phyloP scores from a whole-genome alignment of 2,329 filamentous ascomycete genomes.

The Alternaria rosae region DNA sequence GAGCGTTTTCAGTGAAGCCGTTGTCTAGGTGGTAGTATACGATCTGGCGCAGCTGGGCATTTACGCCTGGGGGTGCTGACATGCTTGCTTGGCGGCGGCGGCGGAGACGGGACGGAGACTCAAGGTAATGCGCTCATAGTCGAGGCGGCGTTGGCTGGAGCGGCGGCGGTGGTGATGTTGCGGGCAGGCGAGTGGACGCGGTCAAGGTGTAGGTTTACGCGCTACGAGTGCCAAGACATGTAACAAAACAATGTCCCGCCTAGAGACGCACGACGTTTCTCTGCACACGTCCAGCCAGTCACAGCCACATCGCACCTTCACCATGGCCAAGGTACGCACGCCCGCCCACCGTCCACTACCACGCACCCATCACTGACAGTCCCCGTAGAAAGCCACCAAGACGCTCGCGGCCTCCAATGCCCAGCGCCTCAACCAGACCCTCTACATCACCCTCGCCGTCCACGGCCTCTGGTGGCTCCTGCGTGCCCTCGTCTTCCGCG shows the following conservation, averaged over 20 bases:
- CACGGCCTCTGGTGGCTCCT: constrained; percentile 78
- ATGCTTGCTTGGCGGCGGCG: constrained; percentile 48
- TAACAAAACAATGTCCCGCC: constrained; percentile 2
- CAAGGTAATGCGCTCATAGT: constrained; percentile 14
- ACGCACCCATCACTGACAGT: constrained; percentile 31
- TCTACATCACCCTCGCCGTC: constrained; percentile 74
- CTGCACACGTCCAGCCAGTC: background rate
- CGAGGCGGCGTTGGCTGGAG: background rate
- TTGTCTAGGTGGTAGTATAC: constrained; percentile 86
- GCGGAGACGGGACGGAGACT: constrained; percentile 13
- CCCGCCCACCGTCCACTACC: too few species aligned
- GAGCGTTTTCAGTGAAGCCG: constrained; percentile 84
- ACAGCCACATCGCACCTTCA: constrained; percentile 1
- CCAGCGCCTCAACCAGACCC: constrained; percentile 78
- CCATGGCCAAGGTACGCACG: constrained; percentile 13
- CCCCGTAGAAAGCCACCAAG: constrained; percentile 60
- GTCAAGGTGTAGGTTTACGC: constrained; percentile 14
- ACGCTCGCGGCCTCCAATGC: constrained; percentile 80
- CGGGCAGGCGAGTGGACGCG: constrained; percentile 11
- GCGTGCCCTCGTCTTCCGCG: constrained; percentile 69
- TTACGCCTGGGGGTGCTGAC: constrained; percentile 65
- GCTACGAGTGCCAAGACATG: constrained; percentile 1
- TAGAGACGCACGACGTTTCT: background rate
- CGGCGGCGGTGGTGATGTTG: constrained; percentile 4
- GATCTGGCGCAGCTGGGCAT: constrained; percentile 68